Percentiles rank a stretch among this genome's conserved stretches.
Evolutionary conservation across 2,329 filamentous ascomycete genomes (phyloP).

Genomic region (Drechslerella stenobrocha): DNA sequence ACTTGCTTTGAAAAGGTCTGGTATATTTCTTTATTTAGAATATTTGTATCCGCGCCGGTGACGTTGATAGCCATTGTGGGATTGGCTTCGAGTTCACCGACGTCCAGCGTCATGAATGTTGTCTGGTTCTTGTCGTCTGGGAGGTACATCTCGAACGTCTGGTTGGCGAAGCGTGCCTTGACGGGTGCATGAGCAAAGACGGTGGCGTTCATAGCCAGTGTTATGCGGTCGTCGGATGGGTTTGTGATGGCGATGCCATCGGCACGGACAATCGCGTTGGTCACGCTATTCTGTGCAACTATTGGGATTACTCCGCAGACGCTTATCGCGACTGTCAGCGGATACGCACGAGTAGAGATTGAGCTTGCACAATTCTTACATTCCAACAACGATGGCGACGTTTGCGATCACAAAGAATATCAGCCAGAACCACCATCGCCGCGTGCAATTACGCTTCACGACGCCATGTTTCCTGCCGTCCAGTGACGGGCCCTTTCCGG

Average conservation of each 20-base stretch:
- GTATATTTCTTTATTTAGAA: constrained; percentile 60
- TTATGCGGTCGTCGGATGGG: constrained; percentile 58
- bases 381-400: constrained; percentile 62
- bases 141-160: constrained; percentile 61
- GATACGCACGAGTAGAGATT: background rate
- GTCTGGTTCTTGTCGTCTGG: constrained; percentile 57
- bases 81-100: constrained; percentile 61
- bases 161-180: constrained; percentile 51
- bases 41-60: constrained; percentile 58
- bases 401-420: constrained; percentile 60
- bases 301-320: constrained; percentile 63
- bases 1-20: constrained; percentile 63
- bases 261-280: constrained; percentile 61
- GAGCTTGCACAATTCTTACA: constrained; percentile 61
- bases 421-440: constrained; percentile 66
- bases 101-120: constrained; percentile 61
- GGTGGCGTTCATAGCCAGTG: constrained; percentile 63
- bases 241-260: constrained; percentile 61
- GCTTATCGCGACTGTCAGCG: constrained; percentile 50
- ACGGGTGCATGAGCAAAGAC: constrained; percentile 61
- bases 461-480: background rate
- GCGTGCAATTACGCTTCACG: constrained; percentile 58
- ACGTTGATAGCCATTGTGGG: constrained; percentile 61
- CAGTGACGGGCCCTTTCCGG: background rate
- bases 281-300: constrained; percentile 63